phyloP scores from a whole-genome alignment of 73 alveolate genomes.

The Paramecium primaurelia region DNA sequence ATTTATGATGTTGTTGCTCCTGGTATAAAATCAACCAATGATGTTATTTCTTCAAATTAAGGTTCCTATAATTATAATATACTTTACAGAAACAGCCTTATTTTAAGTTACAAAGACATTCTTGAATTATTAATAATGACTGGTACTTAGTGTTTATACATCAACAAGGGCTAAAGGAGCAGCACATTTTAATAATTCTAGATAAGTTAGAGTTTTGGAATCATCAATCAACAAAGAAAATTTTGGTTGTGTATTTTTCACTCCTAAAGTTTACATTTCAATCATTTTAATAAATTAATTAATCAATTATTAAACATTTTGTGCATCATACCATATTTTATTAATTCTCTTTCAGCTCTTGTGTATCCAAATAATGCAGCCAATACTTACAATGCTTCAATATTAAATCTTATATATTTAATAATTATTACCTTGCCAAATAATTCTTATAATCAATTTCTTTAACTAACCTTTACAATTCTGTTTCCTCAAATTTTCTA shows the following conservation, averaged over 20 bases:
- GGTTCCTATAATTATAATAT: background rate
- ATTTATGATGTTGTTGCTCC: background rate
- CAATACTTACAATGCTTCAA: constrained; percentile 37
- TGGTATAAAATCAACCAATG: background rate
- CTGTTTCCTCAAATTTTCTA: constrained; percentile 34
- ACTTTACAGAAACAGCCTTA: background rate
- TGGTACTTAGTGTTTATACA: background rate
- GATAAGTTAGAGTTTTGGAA: background rate
- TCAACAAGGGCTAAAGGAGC: background rate
- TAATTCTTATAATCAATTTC: constrained; percentile 39
- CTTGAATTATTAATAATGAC: background rate
- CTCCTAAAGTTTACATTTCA: background rate
- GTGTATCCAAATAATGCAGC: constrained; percentile 49
- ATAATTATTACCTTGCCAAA: background rate
- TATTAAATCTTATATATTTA: background rate
- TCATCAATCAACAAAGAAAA: constrained; percentile 5
- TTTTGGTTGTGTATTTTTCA: background rate
- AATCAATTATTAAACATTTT: background rate
- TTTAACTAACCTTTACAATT: constrained; percentile 5
- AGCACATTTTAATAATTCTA: background rate
- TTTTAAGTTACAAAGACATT: background rate
- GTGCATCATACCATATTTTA: constrained; percentile 49
- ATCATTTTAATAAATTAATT: background rate
- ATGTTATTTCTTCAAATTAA: background rate
- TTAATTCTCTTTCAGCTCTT: constrained; percentile 43